Evolutionary conservation across 495 filamentous ascomycete species (phyloP), one percentile per base, ranked within the genome.

Genomic region (Penicillium herquei): DNA sequence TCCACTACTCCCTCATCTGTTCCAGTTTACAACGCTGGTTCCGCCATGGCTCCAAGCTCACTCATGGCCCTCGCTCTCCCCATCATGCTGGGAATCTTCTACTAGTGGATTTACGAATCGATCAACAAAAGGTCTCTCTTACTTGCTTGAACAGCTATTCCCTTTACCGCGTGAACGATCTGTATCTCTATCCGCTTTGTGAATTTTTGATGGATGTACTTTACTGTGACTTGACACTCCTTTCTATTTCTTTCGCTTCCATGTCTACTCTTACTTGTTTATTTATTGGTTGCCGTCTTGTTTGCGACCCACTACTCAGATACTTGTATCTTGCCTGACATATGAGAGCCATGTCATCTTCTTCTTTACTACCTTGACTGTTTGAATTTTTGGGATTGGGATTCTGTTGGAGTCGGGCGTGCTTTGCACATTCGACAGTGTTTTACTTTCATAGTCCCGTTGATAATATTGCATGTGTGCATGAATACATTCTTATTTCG

Each of bases 21-120:
- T 52, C 63, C 65, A 12, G 54, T 53, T 16, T 65, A 59, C 55
- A 62, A 64, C 21, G 57, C 67, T 10, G 61, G 62, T 30, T 62
- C 64, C 0, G 34, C 65, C 8, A 55, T 69, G 35, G 33, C 55
- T 3, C 68, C 70, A 5, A 62, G 52, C 14, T 63, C 56, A 0
- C 16, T 66, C 13, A 16, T 64, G 18, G 65, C 57, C 7, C 26
- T 64, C 0, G 60, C 55, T 39, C 40, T 66, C 11, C 55, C 63
- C 17, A 31, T 66, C 39, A 47, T 68, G 11, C 30, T 66, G 42
- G 63, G 63, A 11, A 32, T 66, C 31, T 59, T 68, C 44, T 56
- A 63, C 51, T 66, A 64, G 50, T 30, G 17, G 21, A 10, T 33
- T 31, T 7, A 39, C 14, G n/a, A 50, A 35, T 11, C 17, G 32